Evolutionary conservation across 1,284 basidiomycete genomes (phyloP).

Genomic region (Boletus hoseneyae): DNA sequence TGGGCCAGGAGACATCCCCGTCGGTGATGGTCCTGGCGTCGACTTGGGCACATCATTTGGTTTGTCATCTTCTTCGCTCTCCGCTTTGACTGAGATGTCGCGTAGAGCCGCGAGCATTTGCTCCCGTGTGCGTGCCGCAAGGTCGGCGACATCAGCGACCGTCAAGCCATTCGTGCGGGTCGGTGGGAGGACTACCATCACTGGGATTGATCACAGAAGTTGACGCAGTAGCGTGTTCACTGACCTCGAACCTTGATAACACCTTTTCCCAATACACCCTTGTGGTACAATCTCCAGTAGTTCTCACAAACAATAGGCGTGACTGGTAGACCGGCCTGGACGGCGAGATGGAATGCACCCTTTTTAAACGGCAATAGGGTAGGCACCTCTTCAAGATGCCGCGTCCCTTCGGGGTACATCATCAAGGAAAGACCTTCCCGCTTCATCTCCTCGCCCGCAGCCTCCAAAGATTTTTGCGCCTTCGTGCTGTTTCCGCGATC

Average conservation of each 20-base stretch:
- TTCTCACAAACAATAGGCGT: conserved; percentile 94
- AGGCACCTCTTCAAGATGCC: conserved; percentile 65
- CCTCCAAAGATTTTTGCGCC: conserved; percentile 75
- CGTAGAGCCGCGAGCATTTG: conserved; percentile 69
- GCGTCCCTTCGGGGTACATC: conserved; percentile 93
- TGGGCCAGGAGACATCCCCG: not conserved
- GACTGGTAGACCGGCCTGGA: conserved; percentile 86
- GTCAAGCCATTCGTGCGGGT: conserved; percentile 70
- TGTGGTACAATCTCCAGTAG: conserved; percentile 83
- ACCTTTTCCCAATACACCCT: conserved; percentile 76
- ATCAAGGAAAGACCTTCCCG: conserved; percentile 71
- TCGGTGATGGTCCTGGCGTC: conserved; percentile 9
- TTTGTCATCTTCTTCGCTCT: conserved; percentile 22
- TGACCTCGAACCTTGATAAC: conserved; percentile 79
- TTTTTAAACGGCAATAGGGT: conserved; percentile 92
- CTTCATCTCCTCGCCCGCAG: conserved; percentile 85
- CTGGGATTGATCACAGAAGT: conserved; percentile 12
- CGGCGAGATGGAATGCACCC: conserved; percentile 95
- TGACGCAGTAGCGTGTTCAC: conserved; percentile 26
- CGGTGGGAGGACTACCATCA: conserved; percentile 67
- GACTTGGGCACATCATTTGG: conserved; percentile 18
- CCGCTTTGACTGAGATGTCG: conserved; percentile 58
- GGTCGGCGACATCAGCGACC: conserved; percentile 58
- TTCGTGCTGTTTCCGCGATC: conserved; percentile 80
- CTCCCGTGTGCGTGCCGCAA: conserved; percentile 61